A percentile compares a stretch with the other conserved stretches of the same genome.
phyloP scores from a whole-genome alignment of 306 rosid species.

The Mimosa bimucronata region DNA sequence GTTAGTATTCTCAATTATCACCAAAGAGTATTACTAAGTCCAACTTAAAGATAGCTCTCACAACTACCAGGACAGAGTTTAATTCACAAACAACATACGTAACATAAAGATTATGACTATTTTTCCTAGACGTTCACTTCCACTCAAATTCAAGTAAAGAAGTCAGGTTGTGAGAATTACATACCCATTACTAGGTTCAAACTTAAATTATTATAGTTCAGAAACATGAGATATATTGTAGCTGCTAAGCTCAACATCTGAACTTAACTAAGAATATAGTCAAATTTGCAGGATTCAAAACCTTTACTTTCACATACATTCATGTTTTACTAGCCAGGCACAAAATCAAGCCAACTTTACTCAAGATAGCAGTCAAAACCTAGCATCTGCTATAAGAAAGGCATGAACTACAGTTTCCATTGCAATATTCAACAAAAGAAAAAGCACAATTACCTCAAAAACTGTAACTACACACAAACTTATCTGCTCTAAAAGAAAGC shows the following conservation, averaged over 20 bases:
- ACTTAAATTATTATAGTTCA: neutral
- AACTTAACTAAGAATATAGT: neutral
- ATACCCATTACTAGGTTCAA: neutral
- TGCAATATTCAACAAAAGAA: neutral
- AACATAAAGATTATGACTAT: conserved; percentile 5
- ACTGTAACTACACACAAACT: neutral
- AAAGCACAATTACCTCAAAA: neutral
- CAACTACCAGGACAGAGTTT: conserved; percentile 30
- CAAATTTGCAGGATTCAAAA: neutral
- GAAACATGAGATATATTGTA: neutral
- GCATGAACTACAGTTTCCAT: conserved; percentile 1
- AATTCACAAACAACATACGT: neutral
- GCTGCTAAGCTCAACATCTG: neutral
- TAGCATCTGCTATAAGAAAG: neutral
- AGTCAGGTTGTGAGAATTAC: neutral
- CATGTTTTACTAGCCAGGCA: neutral
- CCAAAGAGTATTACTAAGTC: neutral
- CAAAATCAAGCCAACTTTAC: neutral
- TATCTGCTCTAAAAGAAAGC: neutral
- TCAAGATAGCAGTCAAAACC: neutral
- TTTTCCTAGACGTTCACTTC: conserved; percentile 10
- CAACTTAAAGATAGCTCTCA: neutral
- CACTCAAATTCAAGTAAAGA: neutral
- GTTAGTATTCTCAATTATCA: conserved; percentile 31
- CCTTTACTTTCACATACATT: neutral